phyloP scores from a whole-genome alignment of 2,329 filamentous ascomycete species.

The Cadophora luteo-olivacea region DNA sequence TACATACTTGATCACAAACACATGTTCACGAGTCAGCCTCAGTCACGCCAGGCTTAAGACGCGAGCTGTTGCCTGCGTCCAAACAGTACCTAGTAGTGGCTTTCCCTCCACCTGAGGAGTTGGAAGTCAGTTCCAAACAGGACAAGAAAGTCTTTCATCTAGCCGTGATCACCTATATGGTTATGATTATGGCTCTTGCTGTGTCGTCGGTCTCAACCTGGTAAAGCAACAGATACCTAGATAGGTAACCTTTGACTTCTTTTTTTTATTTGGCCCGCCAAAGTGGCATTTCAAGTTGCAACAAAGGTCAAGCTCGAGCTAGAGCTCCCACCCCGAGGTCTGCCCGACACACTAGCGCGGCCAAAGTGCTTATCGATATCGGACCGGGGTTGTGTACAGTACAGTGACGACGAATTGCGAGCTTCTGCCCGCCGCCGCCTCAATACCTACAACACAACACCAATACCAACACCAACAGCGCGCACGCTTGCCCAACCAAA shows the following conservation, averaged over 20 bases:
- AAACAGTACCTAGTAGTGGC: no score
- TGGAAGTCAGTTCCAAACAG: not conserved
- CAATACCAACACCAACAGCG: no score
- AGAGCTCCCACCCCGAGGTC: not conserved
- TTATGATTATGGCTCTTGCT: not conserved
- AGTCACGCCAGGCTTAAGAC: not conserved
- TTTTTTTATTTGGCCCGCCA: no score
- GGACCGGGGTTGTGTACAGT: not conserved
- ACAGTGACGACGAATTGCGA: constrained; percentile 8
- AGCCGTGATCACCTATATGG: no score
- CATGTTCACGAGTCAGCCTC: constrained; percentile 9
- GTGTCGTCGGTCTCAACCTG: not conserved
- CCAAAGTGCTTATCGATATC: constrained; percentile 11
- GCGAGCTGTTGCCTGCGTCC: not conserved
- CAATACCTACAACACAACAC: not conserved
- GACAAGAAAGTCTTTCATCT: not conserved
- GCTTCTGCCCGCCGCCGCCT: not conserved
- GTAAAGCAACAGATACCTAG: not conserved
- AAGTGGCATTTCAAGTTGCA: no score
- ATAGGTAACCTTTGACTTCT: no score
- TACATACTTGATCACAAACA: constrained; percentile 10
- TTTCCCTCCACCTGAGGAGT: not conserved
- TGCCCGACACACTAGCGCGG: not conserved
- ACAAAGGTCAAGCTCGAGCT: no score
- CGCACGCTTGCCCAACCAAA: not conserved